These are phyloP conservation scores for Arthrobotrys megalospora DNA, from an alignment of 2,329 filamentous ascomycete species.

Conservation along the genomic window DNA sequence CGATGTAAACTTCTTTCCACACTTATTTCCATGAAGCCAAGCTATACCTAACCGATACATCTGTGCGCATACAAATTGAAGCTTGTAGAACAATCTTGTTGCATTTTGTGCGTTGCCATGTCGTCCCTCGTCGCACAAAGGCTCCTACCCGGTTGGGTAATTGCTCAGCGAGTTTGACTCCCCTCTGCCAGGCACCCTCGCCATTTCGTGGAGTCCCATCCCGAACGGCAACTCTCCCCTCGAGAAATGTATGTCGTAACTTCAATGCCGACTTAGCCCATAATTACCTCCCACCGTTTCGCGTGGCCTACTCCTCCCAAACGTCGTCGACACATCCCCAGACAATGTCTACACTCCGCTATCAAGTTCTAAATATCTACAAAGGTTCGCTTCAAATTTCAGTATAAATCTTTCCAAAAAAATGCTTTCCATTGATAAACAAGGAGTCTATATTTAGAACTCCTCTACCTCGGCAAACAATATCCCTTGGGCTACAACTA, in stretches of 20 bases:
- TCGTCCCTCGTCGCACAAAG: neutral
- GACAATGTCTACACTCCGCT: conserved; percentile 44
- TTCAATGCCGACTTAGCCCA: no score
- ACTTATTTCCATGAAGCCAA: no score
- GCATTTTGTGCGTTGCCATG: conserved; percentile 14
- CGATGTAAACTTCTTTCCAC: no score
- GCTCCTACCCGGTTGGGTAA: neutral
- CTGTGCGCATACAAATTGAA: no score
- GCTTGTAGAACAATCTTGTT: neutral
- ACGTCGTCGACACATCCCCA: neutral
- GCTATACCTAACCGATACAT: no score
- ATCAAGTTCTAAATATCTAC: conserved; percentile 44
- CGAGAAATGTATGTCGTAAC: no score
- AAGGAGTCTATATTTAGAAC: conserved; percentile 32
- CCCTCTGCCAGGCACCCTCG: no score
- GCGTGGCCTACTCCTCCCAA: neutral
- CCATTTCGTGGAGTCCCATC: no score
- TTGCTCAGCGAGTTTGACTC: neutral
- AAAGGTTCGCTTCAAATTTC: conserved; percentile 33
- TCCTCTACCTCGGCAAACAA: conserved; percentile 54
- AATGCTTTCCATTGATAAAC: neutral
- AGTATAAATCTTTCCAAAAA: neutral
- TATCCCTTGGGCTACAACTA: conserved; percentile 57
- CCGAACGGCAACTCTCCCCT: neutral
- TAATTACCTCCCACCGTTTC: no score